A percentile compares a stretch with the other conserved stretches of the same genome.
phyloP scores from a whole-genome alignment of 352 stramenopile species.

The Globisporangium takayamanum region DNA sequence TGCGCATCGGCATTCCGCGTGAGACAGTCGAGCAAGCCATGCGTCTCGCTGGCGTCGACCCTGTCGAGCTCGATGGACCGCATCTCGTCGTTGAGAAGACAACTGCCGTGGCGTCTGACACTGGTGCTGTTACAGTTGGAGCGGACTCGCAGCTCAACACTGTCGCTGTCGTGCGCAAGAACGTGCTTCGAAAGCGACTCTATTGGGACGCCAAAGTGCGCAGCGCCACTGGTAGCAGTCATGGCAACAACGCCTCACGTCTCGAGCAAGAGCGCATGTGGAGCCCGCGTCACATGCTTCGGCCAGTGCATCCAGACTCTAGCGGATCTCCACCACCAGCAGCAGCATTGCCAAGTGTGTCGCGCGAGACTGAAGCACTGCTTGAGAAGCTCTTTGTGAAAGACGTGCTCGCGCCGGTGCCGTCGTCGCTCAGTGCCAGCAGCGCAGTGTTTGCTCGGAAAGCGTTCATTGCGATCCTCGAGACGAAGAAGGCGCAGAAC shows the following conservation, averaged over 20 bases:
- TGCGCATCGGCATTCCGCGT: conserved; percentile 36
- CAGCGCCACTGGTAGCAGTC: neutral
- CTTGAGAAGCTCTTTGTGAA: conserved; percentile 71
- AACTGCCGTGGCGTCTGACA: too few species aligned
- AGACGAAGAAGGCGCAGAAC: conserved; percentile 84
- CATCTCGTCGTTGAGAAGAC: conserved; percentile 3
- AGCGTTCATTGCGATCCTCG: conserved; percentile 39
- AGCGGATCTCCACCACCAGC: neutral
- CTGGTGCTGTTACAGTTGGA: neutral
- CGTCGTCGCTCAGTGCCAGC: neutral
- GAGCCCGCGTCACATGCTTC: conserved; percentile 24
- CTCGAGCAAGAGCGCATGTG: conserved; percentile 45
- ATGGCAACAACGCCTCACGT: conserved; percentile 14
- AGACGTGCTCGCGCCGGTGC: neutral
- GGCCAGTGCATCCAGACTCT: conserved; percentile 9
- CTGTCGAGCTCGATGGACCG: conserved; percentile 15
- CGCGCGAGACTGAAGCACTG: conserved; percentile 47
- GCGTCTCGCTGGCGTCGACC: conserved; percentile 30
- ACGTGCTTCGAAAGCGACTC: conserved; percentile 10
- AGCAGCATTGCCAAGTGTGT: conserved; percentile 21
- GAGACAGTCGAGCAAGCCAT: conserved; percentile 48
- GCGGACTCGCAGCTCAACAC: neutral
- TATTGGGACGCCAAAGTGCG: conserved; percentile 11
- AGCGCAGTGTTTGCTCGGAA: neutral
- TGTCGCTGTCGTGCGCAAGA: conserved; percentile 2